Percentiles rank a stretch among this genome's conserved stretches.
phyloP scores from a whole-genome alignment of 345 rosid species.

The Toxicodendron radicans region DNA sequence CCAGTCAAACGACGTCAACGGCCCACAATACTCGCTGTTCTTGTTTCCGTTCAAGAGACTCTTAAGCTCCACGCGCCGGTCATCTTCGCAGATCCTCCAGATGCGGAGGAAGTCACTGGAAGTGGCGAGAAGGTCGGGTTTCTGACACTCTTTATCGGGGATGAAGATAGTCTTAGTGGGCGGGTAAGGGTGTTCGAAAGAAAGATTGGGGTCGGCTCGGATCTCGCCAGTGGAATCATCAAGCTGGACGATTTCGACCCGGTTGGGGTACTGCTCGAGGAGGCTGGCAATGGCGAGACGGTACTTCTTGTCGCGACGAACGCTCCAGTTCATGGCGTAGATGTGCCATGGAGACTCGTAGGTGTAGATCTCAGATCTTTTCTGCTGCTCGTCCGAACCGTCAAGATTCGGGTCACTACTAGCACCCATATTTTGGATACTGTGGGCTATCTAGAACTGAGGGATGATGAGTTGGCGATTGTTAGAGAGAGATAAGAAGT shows the following conservation, averaged over 20 bases:
- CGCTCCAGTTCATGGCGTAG: constrained; percentile 99
- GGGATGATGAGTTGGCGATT: background rate
- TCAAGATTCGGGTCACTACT: constrained; percentile 79
- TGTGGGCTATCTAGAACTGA: too few relatives aligned
- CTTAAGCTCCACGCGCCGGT: constrained; percentile 69
- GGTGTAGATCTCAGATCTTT: constrained; percentile 92
- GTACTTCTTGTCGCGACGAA: constrained; percentile 96
- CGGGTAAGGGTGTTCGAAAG: constrained; percentile 92
- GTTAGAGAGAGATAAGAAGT: too few relatives aligned
- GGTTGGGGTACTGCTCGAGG: constrained; percentile 74
- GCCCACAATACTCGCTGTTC: constrained; percentile 90
- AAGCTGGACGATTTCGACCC: constrained; percentile 92
- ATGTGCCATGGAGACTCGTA: constrained; percentile 98
- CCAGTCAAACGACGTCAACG: constrained; percentile 92
- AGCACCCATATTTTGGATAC: constrained; percentile 43
- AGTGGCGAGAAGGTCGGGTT: constrained; percentile 91
- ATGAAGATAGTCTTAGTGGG: constrained; percentile 89
- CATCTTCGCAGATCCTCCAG: constrained; percentile 77
- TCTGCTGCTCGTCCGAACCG: constrained; percentile 92
- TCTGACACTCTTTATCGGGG: constrained; percentile 88
- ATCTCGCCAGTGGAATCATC: constrained; percentile 96
- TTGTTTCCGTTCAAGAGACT: constrained; percentile 79
- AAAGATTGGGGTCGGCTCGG: constrained; percentile 77
- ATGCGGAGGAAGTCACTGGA: constrained; percentile 89
- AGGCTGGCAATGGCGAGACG: constrained; percentile 92